Conservation (phyloP, 768 basidiomycete genomes). For the Boletus insuetus region DNA sequence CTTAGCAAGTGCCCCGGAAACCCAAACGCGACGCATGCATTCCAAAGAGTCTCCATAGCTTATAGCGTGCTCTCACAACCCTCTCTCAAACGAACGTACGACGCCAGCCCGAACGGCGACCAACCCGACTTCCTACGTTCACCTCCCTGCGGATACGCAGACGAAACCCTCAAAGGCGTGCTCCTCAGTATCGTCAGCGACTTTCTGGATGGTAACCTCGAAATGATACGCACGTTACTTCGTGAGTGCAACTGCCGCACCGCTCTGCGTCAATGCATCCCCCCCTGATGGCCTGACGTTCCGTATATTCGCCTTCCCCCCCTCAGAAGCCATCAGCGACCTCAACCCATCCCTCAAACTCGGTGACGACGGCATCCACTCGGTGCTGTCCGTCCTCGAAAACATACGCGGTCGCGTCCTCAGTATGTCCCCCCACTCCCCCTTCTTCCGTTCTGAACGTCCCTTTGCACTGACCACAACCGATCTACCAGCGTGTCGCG, state of each 20-base stretch:
- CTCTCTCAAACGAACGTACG: slow-evolving; percentile 64
- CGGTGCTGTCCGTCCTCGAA: slow-evolving; percentile 67
- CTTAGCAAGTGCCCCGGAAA: slow-evolving; percentile 74
- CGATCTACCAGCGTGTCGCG: slow-evolving; percentile 56
- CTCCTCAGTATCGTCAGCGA: slow-evolving; percentile 75
- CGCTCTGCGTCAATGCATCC: too few species aligned
- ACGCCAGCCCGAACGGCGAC: slow-evolving; percentile 47
- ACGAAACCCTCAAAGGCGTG: slow-evolving; percentile 78
- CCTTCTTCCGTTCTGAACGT: neutral
- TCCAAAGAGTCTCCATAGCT: slow-evolving; percentile 83
- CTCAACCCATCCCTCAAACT: slow-evolving; percentile 76
- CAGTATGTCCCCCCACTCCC: slow-evolving; percentile 46
- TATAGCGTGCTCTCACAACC: slow-evolving; percentile 80
- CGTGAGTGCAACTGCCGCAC: slow-evolving; percentile 41
- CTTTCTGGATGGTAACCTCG: slow-evolving; percentile 84
- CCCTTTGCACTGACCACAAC: neutral
- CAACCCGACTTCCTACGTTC: slow-evolving; percentile 51
- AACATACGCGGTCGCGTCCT: slow-evolving; percentile 72
- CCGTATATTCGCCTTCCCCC: too few species aligned
- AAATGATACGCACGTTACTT: slow-evolving; percentile 73
- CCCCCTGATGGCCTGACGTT: neutral
- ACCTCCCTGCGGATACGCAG: slow-evolving; percentile 54
- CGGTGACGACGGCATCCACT: slow-evolving; percentile 75
- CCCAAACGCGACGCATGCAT: slow-evolving; percentile 76
- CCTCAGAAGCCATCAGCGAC: slow-evolving; percentile 69